Conservation (phyloP, 2,329 filamentous ascomycete genomes). For the Aspergillus sp. region DNA sequence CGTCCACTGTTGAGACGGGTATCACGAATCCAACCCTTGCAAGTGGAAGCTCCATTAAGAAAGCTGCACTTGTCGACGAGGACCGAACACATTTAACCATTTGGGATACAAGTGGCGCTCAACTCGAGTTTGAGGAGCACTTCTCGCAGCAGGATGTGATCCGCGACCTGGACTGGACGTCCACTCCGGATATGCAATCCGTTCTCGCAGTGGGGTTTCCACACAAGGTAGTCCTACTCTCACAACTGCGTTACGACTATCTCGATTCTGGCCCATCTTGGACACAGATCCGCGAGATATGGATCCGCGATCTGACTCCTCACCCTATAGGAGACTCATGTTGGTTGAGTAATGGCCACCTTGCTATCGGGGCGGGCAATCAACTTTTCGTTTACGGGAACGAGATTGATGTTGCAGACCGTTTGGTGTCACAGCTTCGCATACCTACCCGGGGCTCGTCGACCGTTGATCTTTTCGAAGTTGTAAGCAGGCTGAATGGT, state of each 20-base stretch:
- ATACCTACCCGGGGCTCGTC: conserved; percentile 49
- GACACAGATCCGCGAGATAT: conserved; percentile 80
- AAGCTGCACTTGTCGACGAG: conserved; percentile 77
- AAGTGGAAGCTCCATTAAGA: conserved; percentile 82
- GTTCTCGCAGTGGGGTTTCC: conserved; percentile 90
- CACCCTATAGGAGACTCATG: conserved; percentile 91
- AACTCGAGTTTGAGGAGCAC: conserved; percentile 76
- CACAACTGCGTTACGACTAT: conserved; percentile 89
- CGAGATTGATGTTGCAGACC: conserved; percentile 64
- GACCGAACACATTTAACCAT: conserved; percentile 76
- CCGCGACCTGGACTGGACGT: conserved; percentile 89
- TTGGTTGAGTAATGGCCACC: conserved; percentile 81
- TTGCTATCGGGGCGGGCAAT: conserved; percentile 87
- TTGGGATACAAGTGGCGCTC: conserved; percentile 81
- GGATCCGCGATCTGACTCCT: conserved; percentile 76
- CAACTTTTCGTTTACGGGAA: conserved; percentile 85
- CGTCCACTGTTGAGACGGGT: conserved; percentile 77
- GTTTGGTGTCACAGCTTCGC: conserved; percentile 57
- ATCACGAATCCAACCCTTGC: conserved; percentile 71
- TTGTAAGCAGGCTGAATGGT: conserved; percentile 80
- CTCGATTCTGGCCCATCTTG: conserved; percentile 85
- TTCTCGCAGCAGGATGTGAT: conserved; percentile 74
- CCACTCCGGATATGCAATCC: conserved; percentile 82
- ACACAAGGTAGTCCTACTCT: conserved; percentile 77
- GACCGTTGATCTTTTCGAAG: conserved; percentile 71